Evolutionary conservation across 495 filamentous ascomycete genomes (phyloP), one percentile per base, ranked within the genome.

Genomic region (Collariella sp.): DNA sequence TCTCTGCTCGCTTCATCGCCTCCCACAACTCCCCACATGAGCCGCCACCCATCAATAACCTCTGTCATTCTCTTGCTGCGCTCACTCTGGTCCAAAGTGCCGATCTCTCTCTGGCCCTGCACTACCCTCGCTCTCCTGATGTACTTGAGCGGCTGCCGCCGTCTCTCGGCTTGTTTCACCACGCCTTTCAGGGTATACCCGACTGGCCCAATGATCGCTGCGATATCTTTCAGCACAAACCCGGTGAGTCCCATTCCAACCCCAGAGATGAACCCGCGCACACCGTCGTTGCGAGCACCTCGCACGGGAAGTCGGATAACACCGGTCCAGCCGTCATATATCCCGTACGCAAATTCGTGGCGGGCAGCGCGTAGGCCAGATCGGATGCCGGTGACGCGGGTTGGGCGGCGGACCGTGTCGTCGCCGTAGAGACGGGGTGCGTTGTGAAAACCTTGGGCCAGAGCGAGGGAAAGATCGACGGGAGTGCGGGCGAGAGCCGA

Each of bases 361-460:
- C 82, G 71, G 0, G 85, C 86, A 0, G 86, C 86, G 9, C 71
- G 73, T 24, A 86, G 71, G 5, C 86, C 86, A 2, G 83, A 86
- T 31, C 77, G 73, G 47, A 88, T 77, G 2, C 84, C 86, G 5
- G 83, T 85, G 31, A 89, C 79, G 5, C 82, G 74, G 7, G 73
- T 49, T 64, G 78, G 42, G 70, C 76, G 23, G 75, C 78, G 49
- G 5, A 68, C 62, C 10, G 66, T 67, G 56, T 69, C 62, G 60
- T 76, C 57, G 24, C 87, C 86, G 59, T 89, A 88, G 1, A 95
- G 72, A 0, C 86, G 79, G 1, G 89, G 89, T 0, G 88, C 85
- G 57, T 90, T 90, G 64, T 91, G 87, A 54, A 91, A 86, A 1
- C 89, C 89, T 61, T 91, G 87, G 3, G 85, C 81, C 2, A 91